phyloP scores from a whole-genome alignment of 345 rosid species.

The Fremontodendron californicum region DNA sequence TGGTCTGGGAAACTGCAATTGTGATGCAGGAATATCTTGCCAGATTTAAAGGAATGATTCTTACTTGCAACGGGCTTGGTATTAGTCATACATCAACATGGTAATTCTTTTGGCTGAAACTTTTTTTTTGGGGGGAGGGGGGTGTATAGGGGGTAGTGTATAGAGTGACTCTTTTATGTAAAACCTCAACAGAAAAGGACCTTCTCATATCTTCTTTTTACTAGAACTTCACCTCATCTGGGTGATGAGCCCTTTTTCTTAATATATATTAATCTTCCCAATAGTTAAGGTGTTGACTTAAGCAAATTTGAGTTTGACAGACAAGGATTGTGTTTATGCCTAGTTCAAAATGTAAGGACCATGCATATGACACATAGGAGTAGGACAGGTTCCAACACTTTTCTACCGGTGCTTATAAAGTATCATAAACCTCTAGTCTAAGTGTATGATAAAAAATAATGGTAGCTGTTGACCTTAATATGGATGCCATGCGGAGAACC shows the following conservation, averaged over 20 bases:
- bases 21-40: slow-evolving; percentile 70
- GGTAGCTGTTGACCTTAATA: neutral
- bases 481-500: neutral
- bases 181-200: neutral
- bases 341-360: neutral
- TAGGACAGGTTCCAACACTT: neutral
- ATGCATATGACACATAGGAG: neutral
- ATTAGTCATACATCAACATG: slow-evolving; percentile 58
- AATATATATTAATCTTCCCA: neutral
- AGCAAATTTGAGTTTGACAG: neutral
- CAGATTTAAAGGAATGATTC: slow-evolving; percentile 87
- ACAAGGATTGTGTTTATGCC: neutral
- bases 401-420: neutral
- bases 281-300: neutral
- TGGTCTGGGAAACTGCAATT: slow-evolving; percentile 11
- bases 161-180: neutral
- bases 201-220: neutral
- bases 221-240: neutral
- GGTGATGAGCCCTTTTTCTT: neutral
- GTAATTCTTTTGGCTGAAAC: slow-evolving; percentile 29
- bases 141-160: too few relatives aligned
- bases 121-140: neutral
- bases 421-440: neutral
- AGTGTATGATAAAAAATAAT: neutral
- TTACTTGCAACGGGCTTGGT: slow-evolving; percentile 91